Base-by-base conservation (phyloP, 768 basidiomycete species). In the Rhizopogon vesiculosus region DNA sequence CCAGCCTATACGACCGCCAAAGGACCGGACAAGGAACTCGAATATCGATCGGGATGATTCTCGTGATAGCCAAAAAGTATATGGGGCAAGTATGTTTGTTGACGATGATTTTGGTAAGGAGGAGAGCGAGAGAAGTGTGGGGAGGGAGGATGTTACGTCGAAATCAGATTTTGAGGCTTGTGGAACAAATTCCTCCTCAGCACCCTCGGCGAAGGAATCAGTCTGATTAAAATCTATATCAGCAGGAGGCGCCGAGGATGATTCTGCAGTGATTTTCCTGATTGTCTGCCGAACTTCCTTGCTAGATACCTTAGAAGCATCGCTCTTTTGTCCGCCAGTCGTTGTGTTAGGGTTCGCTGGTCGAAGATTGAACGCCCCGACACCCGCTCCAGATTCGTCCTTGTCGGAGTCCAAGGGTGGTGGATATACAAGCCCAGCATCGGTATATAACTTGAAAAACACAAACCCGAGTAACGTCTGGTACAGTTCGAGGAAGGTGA, bases 391-490 rank as follows among this genome's bases (percentile, higher is more conserved):
- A 49, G 76, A 77, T 65, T 95, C 95, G 63, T 96, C 91, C 65
- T 91, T 91, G 60, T 78, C 80, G 33, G 71, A 64, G 66, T 99
- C 94, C 57, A 97, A 67, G 12, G 92, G 89, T 0, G 97, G 96
- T n/a, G 97, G 97, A 66, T 99, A 99, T 28, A 93, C 84, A 46
- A 98, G 78, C 59, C 91, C 91, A 39, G 81, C 81, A 66, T 98
- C 94, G n/a, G 90, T 87, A 74, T 93, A 99, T n/a, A 99, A 83
- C 74, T 96, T 97, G 82, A 93, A 99, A 67, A 97, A 85, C 19
- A 93, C 89, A 66, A 99, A 99, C 6, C 92, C 93, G 29, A 98
- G 84, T 8, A 98, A 75, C 1, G 96, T 98, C 72, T 98, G 94
- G 72, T 99, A 98, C 9, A 99, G 82, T 70, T 99, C 97, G 64